These are phyloP conservation scores for Crithidia thermophila DNA, from an alignment of 208 protist genomes.

Conservation along the genomic window DNA sequence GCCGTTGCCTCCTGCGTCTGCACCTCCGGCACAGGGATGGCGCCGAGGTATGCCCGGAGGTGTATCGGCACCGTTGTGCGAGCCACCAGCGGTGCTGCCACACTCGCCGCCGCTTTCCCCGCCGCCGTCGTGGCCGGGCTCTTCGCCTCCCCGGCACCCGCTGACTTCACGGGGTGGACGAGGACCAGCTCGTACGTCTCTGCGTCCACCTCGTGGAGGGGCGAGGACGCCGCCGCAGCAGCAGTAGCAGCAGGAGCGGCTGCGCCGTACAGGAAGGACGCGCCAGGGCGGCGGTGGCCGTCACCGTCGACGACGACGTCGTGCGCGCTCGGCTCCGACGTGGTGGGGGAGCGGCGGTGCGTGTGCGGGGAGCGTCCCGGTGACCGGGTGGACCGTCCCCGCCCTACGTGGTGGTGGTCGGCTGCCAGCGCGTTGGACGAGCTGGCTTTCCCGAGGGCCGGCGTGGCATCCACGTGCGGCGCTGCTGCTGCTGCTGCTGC, in stretches of 20 bases:
- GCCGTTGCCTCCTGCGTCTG: background rate
- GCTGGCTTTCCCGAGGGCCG: background rate
- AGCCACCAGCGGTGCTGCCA: background rate
- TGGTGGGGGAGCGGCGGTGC: background rate
- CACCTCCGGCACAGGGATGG: constrained; percentile 23
- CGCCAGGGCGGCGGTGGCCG: background rate
- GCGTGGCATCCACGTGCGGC: background rate
- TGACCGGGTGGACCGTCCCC: background rate
- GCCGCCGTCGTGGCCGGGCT: background rate
- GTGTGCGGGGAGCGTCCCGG: background rate
- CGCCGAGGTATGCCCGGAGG: constrained; percentile 15
- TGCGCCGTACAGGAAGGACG: background rate
- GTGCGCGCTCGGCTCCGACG: constrained; percentile 15
- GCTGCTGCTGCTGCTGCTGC: background rate
- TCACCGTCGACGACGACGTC: background rate
- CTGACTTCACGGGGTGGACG: constrained; percentile 7
- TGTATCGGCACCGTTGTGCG: constrained; percentile 36
- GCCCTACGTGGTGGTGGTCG: background rate
- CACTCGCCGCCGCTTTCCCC: background rate
- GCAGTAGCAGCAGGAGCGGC: too few species aligned
- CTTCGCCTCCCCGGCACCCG: background rate
- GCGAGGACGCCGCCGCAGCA: background rate
- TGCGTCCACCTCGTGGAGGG: constrained; percentile 8
- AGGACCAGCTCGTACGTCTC: constrained; percentile 24
- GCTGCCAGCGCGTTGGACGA: background rate